A percentile compares a stretch with the other conserved stretches of the same genome.
phyloP scores from a whole-genome alignment of 305 asterid species.

The Ilex paraguariensis region DNA sequence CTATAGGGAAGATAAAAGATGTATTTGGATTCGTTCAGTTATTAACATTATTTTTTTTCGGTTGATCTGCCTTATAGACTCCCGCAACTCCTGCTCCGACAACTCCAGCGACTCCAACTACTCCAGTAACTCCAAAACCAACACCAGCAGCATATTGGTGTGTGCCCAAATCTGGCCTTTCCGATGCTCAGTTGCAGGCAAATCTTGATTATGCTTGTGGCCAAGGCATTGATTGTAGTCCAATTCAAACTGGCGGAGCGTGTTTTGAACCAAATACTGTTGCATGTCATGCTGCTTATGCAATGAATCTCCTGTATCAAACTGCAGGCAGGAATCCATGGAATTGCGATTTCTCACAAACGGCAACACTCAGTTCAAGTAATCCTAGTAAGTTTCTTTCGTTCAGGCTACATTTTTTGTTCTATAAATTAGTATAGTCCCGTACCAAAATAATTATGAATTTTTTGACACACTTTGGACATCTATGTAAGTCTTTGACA shows the following conservation, averaged over 20 bases:
- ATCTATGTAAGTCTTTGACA: too few species aligned
- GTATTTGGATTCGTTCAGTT: too few species aligned
- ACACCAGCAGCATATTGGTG: slow-evolving; percentile 60
- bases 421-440: too few species aligned
- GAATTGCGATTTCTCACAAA: slow-evolving; percentile 71
- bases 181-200: slow-evolving; percentile 61
- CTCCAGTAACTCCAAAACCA: slow-evolving; percentile 28
- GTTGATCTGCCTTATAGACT: slow-evolving; percentile 11
- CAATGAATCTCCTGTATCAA: slow-evolving; percentile 72
- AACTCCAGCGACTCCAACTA: slow-evolving; percentile 29
- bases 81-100: slow-evolving; percentile 29
- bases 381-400: slow-evolving; percentile 60
- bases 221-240: slow-evolving; percentile 70
- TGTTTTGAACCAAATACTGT: slow-evolving; percentile 72
- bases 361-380: slow-evolving; percentile 44
- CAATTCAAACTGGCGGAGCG: slow-evolving; percentile 72
- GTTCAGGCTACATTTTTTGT: background rate
- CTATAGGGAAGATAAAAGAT: too few species aligned
- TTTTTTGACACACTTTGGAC: too few species aligned
- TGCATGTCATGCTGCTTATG: slow-evolving; percentile 62
- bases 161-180: slow-evolving; percentile 51
- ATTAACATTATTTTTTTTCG: background rate
- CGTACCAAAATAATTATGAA: too few species aligned
- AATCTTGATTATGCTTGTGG: slow-evolving; percentile 83
- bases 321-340: slow-evolving; percentile 70